phyloP scores from a whole-genome alignment of 768 basidiomycete genomes.

The Russula sp. region DNA sequence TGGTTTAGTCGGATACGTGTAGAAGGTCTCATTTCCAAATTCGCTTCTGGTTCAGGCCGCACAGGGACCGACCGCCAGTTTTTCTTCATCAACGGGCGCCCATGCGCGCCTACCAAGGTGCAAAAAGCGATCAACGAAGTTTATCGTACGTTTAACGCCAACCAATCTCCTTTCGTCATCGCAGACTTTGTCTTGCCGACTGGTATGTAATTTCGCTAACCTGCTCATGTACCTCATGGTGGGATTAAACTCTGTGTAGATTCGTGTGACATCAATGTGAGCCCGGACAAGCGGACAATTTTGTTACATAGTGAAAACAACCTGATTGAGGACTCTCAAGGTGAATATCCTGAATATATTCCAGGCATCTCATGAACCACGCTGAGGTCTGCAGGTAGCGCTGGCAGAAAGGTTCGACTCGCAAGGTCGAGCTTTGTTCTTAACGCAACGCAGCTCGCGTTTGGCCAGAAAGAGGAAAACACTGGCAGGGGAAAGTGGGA shows the following conservation, averaged over 20 bases:
- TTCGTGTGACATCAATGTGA: slow-evolving; percentile 88
- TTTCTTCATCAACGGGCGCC: slow-evolving; percentile 89
- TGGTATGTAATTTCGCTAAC: slow-evolving; percentile 45
- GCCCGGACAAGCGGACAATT: slow-evolving; percentile 95
- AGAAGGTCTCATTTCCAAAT: slow-evolving; percentile 81
- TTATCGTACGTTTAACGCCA: slow-evolving; percentile 75
- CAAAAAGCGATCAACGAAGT: slow-evolving; percentile 92
- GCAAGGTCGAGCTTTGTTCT: slow-evolving; percentile 29
- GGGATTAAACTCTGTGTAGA: slow-evolving; percentile 42
- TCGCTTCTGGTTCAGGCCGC: slow-evolving; percentile 69
- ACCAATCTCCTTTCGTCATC: slow-evolving; percentile 77
- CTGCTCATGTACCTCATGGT: slow-evolving; percentile 3
- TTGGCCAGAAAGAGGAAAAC: slow-evolving; percentile 11
- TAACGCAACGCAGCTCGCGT: slow-evolving; percentile 25
- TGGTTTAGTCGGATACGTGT: slow-evolving; percentile 48
- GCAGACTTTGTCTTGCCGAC: slow-evolving; percentile 82
- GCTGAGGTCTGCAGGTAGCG: slow-evolving; percentile 13
- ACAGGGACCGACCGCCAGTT: slow-evolving; percentile 84
- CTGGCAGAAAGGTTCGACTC: slow-evolving; percentile 24
- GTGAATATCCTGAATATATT: slow-evolving; percentile 39
- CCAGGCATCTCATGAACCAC: background rate
- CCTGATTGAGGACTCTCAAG: slow-evolving; percentile 73
- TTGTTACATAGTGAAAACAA: slow-evolving; percentile 85
- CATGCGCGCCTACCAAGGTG: slow-evolving; percentile 75
- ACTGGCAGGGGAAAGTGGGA: background rate